A percentile compares a stretch with the other conserved stretches of the same genome.
These are phyloP conservation scores for Rostrohypoxylon terebratum DNA, from an alignment of 495 filamentous ascomycete genomes.

Conservation along the genomic window DNA sequence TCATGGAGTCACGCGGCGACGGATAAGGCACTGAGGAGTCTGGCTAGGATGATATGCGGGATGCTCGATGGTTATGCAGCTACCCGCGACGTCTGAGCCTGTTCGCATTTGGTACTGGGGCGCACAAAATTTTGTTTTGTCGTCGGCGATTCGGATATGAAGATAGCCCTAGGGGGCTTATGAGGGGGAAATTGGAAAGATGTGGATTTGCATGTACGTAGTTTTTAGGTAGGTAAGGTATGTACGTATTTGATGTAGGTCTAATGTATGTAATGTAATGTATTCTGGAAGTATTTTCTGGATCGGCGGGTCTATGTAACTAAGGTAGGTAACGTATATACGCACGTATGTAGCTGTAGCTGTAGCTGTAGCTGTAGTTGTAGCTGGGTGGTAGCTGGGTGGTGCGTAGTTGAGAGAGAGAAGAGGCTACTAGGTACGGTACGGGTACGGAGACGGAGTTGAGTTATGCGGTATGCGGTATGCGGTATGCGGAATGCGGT, in stretches of 20 bases:
- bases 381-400: too few species aligned
- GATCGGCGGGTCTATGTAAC: constrained; percentile 49
- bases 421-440: constrained; percentile 16
- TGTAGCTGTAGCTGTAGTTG: too few species aligned
- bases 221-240: background rate
- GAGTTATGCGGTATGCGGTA: too few species aligned
- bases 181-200: background rate
- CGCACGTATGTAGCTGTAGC: constrained; percentile 1
- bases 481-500: background rate
- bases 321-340: constrained; percentile 31
- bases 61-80: constrained; percentile 54
- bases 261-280: constrained; percentile 11
- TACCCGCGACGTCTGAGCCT: constrained; percentile 53
- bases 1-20: constrained; percentile 60
- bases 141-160: constrained; percentile 51
- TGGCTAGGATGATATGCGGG: constrained; percentile 53
- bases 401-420: constrained; percentile 26
- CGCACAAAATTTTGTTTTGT: constrained; percentile 42
- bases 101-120: constrained; percentile 53
- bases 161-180: constrained; percentile 29
- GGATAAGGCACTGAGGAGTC: constrained; percentile 59
- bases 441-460: background rate
- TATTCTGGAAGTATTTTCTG: constrained; percentile 31
- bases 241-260: constrained; percentile 20
- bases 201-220: background rate